Base-by-base conservation (phyloP, 441 rosid species). In the Eutrema salsugineum region DNA sequence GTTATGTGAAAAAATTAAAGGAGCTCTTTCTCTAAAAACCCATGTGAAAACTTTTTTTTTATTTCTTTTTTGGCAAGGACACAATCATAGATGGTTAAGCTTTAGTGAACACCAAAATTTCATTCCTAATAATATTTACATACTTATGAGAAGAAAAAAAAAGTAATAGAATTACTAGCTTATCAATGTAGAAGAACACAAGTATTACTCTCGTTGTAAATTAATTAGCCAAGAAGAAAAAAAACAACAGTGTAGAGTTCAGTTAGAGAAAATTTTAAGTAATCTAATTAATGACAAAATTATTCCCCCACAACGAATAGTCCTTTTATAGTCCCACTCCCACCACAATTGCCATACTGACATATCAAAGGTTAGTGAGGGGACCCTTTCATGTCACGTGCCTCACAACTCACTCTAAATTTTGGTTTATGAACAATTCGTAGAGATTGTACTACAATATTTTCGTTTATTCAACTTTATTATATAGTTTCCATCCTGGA, bases 361-460 rank as follows among this genome's bases (percentile, higher is more conserved):
- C 70, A 43, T 48, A 39, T 30, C 67, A 58, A 58, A 57, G 59
- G 49, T 62, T 32, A 15, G 14, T 8, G 72, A 49, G 71, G 78
- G 78, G 72, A 67, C 67, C 68, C 62, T 59, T 24, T 59, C 62
- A 66, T 73, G 67, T 44, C 72, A 66, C 68, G 30, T 46, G 12
- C 40, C 47, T 40, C 61, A 58, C 68, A 66, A 59, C 48, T 63
- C 54, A 40, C 17, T 65, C n/a, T 48, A 16, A 11, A 12, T 36
- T 5, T 56, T 38, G 3, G 22, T 27, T 64, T 46, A 27, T 43
- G 22, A 35, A 55, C 27, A 35, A 43, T n/a, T 22, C 43, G 15
- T 44, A 14, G 15, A 33, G 33, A 22, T 43, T 54, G 10, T 11
- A 4, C 32, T 70, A 14, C 12, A 9, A 8, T 16, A 3, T 39